phyloP scores from a whole-genome alignment of 176 grass and related monocot genomes.

The Avena sativa region DNA sequence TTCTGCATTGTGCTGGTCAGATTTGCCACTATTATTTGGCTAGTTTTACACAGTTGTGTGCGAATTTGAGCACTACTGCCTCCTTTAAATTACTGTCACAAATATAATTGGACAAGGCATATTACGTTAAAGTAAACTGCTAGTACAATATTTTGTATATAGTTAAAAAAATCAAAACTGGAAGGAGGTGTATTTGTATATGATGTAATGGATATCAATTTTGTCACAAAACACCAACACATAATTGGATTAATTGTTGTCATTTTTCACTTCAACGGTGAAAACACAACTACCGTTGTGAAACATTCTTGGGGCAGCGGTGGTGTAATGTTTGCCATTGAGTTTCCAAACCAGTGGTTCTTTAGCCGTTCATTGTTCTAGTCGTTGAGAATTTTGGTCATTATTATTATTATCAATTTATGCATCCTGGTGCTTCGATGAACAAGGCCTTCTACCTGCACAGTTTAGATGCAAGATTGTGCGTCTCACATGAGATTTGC shows the following conservation, averaged over 20 bases:
- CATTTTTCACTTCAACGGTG: neutral
- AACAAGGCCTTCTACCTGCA: too few relatives aligned
- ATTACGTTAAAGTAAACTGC: too few relatives aligned
- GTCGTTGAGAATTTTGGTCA: neutral
- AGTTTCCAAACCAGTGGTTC: too few relatives aligned
- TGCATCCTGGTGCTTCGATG: too few relatives aligned
- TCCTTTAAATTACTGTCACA: too few relatives aligned
- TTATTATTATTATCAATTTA: neutral
- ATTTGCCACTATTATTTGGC: neutral
- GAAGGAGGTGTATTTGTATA: neutral
- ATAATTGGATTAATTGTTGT: neutral
- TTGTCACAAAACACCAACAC: neutral
- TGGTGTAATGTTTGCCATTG: neutral
- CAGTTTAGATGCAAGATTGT: neutral
- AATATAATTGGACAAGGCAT: too few relatives aligned
- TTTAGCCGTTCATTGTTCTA: too few relatives aligned
- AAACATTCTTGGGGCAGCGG: neutral
- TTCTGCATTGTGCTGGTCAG: neutral
- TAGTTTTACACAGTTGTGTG: too few relatives aligned
- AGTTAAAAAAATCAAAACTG: neutral
- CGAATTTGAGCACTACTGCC: too few relatives aligned
- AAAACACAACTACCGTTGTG: neutral
- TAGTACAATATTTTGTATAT: too few relatives aligned
- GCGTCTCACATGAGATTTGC: neutral
- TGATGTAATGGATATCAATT: neutral